Conservation (phyloP, 2,329 filamentous ascomycete species). For the Aspergillus fischeri region DNA sequence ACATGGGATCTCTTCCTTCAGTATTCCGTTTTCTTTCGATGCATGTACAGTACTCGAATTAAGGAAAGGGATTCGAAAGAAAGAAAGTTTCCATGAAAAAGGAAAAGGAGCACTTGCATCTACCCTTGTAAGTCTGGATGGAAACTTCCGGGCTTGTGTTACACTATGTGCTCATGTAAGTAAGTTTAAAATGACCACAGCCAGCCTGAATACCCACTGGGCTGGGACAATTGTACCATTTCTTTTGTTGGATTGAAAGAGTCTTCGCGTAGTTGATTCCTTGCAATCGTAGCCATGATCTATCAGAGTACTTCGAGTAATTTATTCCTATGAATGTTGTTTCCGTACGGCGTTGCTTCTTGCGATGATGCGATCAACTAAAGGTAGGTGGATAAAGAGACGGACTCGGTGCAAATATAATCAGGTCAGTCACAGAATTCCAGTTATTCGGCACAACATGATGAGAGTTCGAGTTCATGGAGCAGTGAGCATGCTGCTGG, state of each 20-base stretch:
- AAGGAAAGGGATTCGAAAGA: conserved; percentile 29
- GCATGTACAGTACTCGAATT: conserved; percentile 40
- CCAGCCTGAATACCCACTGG: conserved; percentile 32
- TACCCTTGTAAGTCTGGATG: conserved; percentile 25
- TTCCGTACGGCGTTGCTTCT: too few species aligned
- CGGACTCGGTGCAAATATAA: too few species aligned
- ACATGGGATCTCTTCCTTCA: conserved; percentile 30
- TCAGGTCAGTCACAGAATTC: too few species aligned
- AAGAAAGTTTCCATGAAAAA: conserved; percentile 11
- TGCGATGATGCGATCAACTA: too few species aligned
- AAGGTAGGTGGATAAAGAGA: too few species aligned
- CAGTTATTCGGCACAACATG: too few species aligned
- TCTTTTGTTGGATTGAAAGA: conserved; percentile 22
- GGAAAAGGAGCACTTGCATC: conserved; percentile 16
- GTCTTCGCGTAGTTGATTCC: background rate
- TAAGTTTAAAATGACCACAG: conserved; percentile 37
- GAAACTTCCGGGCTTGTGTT: conserved; percentile 30
- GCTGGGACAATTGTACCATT: conserved; percentile 28
- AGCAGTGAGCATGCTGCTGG: too few species aligned
- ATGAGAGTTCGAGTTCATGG: too few species aligned
- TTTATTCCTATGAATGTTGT: too few species aligned
- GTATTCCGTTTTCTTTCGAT: conserved; percentile 35
- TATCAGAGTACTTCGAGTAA: background rate
- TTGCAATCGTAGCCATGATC: background rate
- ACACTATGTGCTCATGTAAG: conserved; percentile 40